Evolutionary conservation across 202 grass and related monocot species (phyloP), one percentile per base, ranked within the genome.

Genomic region (Panicum virgatum): DNA sequence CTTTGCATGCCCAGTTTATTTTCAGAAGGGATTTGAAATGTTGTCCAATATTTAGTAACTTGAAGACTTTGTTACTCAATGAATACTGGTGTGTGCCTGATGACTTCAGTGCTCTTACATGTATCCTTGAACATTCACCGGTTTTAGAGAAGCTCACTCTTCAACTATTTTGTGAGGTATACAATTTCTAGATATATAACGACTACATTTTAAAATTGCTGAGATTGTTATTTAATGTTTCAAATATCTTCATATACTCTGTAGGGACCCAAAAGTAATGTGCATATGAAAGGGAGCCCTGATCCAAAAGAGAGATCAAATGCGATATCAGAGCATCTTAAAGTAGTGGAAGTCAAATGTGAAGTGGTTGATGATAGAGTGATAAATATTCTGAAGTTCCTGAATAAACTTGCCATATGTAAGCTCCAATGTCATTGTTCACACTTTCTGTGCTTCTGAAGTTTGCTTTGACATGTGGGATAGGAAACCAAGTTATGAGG

Each of bases 81-180:
- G 32, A 65, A 3, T 65, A 38, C 0, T 65, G 62, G 7, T 65
- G 62, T 38, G 16, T 20, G 9, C 62, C 62, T 38, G 48, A 19
- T 73, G 70, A 36, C 32, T 37, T 54, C 29, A 51, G 30, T 73
- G 26, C 48, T 4, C 19, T 73, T 6, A 5, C 30, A 53, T 54
- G 34, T 73, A 54, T 73, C 19, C 70, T 73, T 54, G 29, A 73
- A 57, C 51, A 74, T 39, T 25, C 72, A 0, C 72, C 72, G 39
- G 38, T 57, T 40, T 40, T 74, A 53, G 51, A 57, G 72, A 74
- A 39, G 51, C 50, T 74, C 5, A 56, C 48, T 56, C 50, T 74
- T 37, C 48, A 56, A 37, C 34, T 74, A 20, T 73, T 56, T 74
- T 57, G 30, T n/a, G 4, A 39, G 72, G 72, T 74, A 74, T 53